Base-by-base conservation (phyloP, 176 grass and related monocot genomes). In the Stipa capillata region DNA sequence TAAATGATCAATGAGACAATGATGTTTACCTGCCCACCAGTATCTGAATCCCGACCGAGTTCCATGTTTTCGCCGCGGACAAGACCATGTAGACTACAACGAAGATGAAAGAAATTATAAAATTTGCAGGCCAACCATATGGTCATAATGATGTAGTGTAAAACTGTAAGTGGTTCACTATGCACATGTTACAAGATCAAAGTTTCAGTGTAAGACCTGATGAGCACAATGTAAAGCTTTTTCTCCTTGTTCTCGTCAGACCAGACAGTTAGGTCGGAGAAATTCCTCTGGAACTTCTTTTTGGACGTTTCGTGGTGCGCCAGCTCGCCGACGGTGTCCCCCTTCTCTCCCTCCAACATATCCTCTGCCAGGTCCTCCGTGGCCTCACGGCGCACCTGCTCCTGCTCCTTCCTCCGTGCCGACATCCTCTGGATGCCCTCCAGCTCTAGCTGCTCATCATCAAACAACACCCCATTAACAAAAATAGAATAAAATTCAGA, bases 51-150 rank as follows among this genome's bases (percentile, higher is more conserved):
- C 35, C 92, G 84, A 16, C 96, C 96, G 23, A 99, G 84, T 65
- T 99, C 96, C 96, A 95, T 99, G 90, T 99, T 99, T 78, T 99
- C 96, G 0, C 96, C 92, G 29, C 96, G 92, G 68, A 99, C 90
- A 60, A 99, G 81, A 57, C 96, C 96, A 9, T 99, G 96, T 39
- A 99, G 55, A 85, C 96, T 98, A 35, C 55, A 91, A 21, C 69
- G 13, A 81, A 68, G 58, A 16, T 27, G 32, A 15, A 17, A 51
- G 17, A 29, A 27, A 17, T 65, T 56, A 37, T 79, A 61, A 23
- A 51, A 65, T 8, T 33, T 77, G 21, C 56, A 35, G 16, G 36
- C 4, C 40, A 44, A 10, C 15, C 12, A 20, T 5, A 40, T 13
- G 17, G 24, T 29, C 29, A 24, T 34, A 28, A 8, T 64, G 2